Base-by-base conservation (phyloP, 2,329 filamentous ascomycete genomes). In the Pseudonectria buxi region DNA sequence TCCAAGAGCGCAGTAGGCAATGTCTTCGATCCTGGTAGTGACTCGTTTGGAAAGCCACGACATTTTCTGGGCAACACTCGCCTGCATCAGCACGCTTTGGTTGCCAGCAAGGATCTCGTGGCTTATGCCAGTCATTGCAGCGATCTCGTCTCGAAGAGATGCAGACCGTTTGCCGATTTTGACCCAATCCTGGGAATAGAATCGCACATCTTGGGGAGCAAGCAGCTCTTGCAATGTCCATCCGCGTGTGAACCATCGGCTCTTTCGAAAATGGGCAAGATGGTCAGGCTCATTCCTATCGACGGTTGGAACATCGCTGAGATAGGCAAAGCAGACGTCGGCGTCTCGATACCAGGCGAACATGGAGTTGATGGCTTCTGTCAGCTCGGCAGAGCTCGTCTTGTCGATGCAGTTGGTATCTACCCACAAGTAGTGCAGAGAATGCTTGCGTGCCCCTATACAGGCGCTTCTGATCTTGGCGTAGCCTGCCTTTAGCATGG, bases 211-310 rank as follows among this genome's bases (percentile, higher is more conserved):
- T 11, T 28, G 28, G 4, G 51, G 50, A 5, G 51, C 51, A 18
- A 54, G 25, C 26, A 54, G 41, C 34, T 54, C 51, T 22, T 50
- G 43, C 7, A 54, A 40, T 9, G 36, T 57, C 53, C 37, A 58
- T 15, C 44, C 49, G 28, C 44, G 35, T 28, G 40, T 45, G 13
- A 48, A 50, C 45, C 49, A 54, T 11, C 46, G 39, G 18, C 38
- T 39, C 18, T n/a, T n/a, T n/a, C n/a, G n/a, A n/a, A n/a, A n/a
- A n/a, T n/a, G n/a, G n/a, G n/a, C n/a, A n/a, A n/a, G n/a, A n/a
- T n/a, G n/a, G n/a, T n/a, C n/a, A n/a, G n/a, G n/a, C n/a, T n/a
- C n/a, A n/a, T n/a, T n/a, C n/a, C n/a, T n/a, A n/a, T n/a, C n/a
- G n/a, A n/a, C n/a, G n/a, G n/a, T 26, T 26, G 12, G 24, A 10